phyloP scores from a whole-genome alignment of 2,329 filamentous ascomycete species.

The Colletotrichum sp. region DNA sequence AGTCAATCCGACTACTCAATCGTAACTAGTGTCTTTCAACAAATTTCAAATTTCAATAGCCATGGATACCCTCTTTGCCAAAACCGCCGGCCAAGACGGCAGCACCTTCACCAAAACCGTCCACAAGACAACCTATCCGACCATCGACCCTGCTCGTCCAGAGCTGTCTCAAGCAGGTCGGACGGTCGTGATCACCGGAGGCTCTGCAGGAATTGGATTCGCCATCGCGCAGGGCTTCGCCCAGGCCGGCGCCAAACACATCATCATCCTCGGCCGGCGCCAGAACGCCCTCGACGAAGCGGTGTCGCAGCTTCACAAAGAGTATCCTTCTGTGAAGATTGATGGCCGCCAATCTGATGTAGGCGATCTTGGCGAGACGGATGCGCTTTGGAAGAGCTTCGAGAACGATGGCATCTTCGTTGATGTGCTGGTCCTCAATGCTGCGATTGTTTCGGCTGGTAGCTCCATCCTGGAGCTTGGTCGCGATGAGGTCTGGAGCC shows the following conservation, averaged over 20 bases:
- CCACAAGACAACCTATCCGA: constrained; percentile 39
- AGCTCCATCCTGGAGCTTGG: constrained; percentile 8
- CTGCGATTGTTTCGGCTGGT: not conserved
- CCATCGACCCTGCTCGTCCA: constrained; percentile 39
- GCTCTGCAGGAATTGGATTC: constrained; percentile 69
- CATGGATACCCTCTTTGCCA: not conserved
- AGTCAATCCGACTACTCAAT: not conserved
- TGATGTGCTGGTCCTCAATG: constrained; percentile 35
- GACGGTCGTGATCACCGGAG: constrained; percentile 71
- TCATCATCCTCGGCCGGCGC: constrained; percentile 46
- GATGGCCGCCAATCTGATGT: not conserved
- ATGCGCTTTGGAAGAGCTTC: constrained; percentile 9
- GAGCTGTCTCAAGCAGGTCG: constrained; percentile 45
- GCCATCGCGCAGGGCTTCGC: constrained; percentile 65
- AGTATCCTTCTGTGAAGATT: not conserved
- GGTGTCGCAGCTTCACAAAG: constrained; percentile 14
- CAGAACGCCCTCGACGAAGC: constrained; percentile 32
- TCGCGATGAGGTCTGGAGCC: constrained; percentile 9
- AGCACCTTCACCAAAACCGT: constrained; percentile 31
- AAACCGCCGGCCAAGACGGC: not conserved
- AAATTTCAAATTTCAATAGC: not conserved
- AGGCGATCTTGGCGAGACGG: not conserved
- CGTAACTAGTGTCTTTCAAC: fast-evolving
- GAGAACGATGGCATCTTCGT: constrained; percentile 22
- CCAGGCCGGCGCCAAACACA: constrained; percentile 38